These are phyloP conservation scores for Lavandula angustifolia DNA, from an alignment of 257 asterid genomes.

Conservation along the genomic window DNA sequence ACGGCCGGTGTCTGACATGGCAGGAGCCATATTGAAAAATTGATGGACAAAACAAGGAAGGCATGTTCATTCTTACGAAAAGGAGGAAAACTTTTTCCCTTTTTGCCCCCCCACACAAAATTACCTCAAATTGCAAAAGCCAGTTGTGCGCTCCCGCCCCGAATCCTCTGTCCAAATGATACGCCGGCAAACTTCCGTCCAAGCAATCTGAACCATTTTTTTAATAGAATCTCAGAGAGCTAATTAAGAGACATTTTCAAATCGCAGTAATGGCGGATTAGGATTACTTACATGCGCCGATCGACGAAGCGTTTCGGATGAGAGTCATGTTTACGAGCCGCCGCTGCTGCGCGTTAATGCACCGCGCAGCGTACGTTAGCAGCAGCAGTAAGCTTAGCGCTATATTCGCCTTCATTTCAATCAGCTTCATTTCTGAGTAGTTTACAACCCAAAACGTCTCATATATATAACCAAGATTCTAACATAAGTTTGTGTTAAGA, in stretches of 20 bases:
- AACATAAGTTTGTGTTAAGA: not conserved
- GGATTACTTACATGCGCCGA: slow-evolving; percentile 59
- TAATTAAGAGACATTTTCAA: not conserved
- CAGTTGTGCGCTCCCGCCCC: slow-evolving; percentile 87
- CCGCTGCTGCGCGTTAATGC: slow-evolving; percentile 39
- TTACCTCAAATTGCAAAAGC: slow-evolving; percentile 96
- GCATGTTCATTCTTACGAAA: slow-evolving; percentile 6
- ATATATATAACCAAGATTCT: not conserved
- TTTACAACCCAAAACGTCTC: not conserved
- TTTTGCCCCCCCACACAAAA: slow-evolving; percentile 32
- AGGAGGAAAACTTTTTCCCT: slow-evolving; percentile 25
- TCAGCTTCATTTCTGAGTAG: not conserved
- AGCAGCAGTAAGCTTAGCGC: slow-evolving; percentile 34
- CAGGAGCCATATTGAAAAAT: slow-evolving; percentile 14
- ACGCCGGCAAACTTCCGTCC: slow-evolving; percentile 97
- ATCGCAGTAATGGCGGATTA: slow-evolving; percentile 6
- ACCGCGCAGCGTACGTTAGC: slow-evolving; percentile 46
- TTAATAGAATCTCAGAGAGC: too few relatives aligned
- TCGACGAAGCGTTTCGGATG: slow-evolving; percentile 56
- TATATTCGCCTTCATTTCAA: slow-evolving; percentile 35
- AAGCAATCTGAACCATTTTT: slow-evolving; percentile 65
- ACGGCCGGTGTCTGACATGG: slow-evolving; percentile 31
- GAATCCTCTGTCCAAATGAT: slow-evolving; percentile 81
- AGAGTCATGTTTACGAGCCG: slow-evolving; percentile 61
- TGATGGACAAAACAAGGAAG: slow-evolving; percentile 28